Evolutionary conservation across 2,329 filamentous ascomycete genomes (phyloP).

Genomic region (Atkinsonella hypoxylon): DNA sequence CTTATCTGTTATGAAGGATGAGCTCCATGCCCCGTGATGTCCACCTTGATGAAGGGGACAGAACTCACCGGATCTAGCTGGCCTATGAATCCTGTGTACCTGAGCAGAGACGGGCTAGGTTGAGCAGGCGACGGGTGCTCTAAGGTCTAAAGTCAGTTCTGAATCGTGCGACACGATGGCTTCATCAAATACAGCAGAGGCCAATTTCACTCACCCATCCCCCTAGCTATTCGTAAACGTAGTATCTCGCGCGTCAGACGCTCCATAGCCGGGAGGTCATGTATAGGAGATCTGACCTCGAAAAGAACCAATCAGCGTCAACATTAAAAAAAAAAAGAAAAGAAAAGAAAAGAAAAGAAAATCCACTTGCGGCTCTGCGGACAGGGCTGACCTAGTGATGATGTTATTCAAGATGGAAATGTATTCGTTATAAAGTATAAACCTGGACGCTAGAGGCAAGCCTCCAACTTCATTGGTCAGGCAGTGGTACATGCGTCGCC

Average conservation of each 20-base stretch:
- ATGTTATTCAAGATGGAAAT: constrained; percentile 37
- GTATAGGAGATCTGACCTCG: constrained; percentile 28
- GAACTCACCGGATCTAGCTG: constrained; percentile 14
- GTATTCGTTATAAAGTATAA: constrained; percentile 44
- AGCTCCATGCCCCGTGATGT: neutral
- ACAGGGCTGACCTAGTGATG: constrained; percentile 31
- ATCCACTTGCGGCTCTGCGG: too few relatives aligned
- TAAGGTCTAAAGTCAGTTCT: neutral
- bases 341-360: too few relatives aligned
- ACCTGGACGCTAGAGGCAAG: constrained; percentile 38
- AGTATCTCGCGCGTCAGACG: constrained; percentile 35
- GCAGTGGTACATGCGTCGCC: constrained; percentile 46
- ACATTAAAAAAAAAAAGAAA: neutral
- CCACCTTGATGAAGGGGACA: neutral
- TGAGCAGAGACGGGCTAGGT: constrained; percentile 19
- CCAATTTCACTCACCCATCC: constrained; percentile 33
- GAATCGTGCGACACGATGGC: neutral
- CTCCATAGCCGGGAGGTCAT: constrained; percentile 44
- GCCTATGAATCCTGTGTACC: constrained; percentile 18
- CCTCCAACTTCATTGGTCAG: constrained; percentile 41
- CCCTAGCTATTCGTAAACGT: constrained; percentile 38
- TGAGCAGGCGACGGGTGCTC: constrained; percentile 21
- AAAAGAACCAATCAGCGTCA: constrained; percentile 9
- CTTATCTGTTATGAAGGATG: constrained; percentile 24
- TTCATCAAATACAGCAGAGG: neutral